Evolutionary conservation across 2,329 filamentous ascomycete species (phyloP), one percentile per base, ranked within the genome.

Genomic region (Periconia macrospinosa): DNA sequence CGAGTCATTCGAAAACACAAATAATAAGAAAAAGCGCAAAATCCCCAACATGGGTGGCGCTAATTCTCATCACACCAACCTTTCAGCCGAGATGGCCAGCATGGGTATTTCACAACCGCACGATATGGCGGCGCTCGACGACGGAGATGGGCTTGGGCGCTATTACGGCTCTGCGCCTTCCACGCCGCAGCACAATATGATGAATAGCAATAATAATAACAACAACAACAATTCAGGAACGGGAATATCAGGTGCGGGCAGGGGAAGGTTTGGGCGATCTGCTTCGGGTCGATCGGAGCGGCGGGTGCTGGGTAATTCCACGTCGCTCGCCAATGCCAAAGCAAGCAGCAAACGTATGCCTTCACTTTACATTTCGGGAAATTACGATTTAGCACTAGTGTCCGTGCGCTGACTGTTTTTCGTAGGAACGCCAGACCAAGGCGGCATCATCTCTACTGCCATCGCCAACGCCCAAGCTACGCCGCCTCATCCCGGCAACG

Each of bases 1-100:
- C 72, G 94, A 99, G 73, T 94, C 91, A 7, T 96, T 97, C 66
- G 94, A 99, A 75, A 97, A 97, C 67, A 96, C 91, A 35, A 97
- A 96, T 74, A 99, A 99, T 72, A 99, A 99, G 77, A 99, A 97
- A 80, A 97, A 99, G 76, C 85, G 94, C 62, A 99, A 99, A 77
- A 97, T 99, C 37, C 94, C 94, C 0, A 92, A 92, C 0, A 91
- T 91, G 10, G 89, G 90, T 17, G 89, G 90, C 65, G 80, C 86
- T 14, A 83, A 78, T 50, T 76, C 80, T 57, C 83, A 86, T 67
- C 80, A 86, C 59, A 60, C 65, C 37, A 77, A 79, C 52, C 74
- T 89, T 48, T 85, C 85, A 15, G 81, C 83, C 27, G 86, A 89
- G 60, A 79, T 89, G 72, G 83, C 85, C 41, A 84, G 79, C 63